A percentile compares a stretch with the other conserved stretches of the same genome.
These are phyloP conservation scores for Coleophoma crateriformis DNA, from an alignment of 2,329 filamentous ascomycete species.

Conservation along the genomic window DNA sequence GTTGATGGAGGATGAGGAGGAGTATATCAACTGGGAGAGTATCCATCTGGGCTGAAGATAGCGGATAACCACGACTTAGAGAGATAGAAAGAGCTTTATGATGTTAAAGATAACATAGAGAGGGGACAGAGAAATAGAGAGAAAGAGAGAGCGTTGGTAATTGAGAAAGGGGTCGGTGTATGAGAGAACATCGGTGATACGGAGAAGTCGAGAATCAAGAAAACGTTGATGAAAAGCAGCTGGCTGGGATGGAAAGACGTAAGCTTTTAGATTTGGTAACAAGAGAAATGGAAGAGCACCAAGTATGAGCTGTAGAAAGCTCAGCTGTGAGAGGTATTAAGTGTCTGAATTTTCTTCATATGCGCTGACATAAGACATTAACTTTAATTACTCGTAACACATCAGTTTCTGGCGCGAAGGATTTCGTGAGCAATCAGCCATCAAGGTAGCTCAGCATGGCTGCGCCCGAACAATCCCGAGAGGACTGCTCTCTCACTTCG, in stretches of 20 bases:
- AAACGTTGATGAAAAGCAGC: not conserved
- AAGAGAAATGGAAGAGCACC: too few relatives aligned
- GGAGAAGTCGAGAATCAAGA: not conserved
- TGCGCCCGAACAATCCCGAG: too few relatives aligned
- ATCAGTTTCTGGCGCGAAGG: not conserved
- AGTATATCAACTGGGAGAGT: constrained; percentile 13
- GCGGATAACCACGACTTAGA: too few relatives aligned
- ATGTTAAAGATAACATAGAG: too few relatives aligned
- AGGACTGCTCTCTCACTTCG: constrained; percentile 6
- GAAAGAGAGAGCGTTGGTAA: too few relatives aligned
- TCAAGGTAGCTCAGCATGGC: constrained; percentile 1
- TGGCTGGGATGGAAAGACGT: not conserved
- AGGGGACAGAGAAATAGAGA: too few relatives aligned
- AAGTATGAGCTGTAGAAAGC: too few relatives aligned
- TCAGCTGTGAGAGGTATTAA: too few relatives aligned
- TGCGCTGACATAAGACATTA: not conserved
- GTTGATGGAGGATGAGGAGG: constrained; percentile 8
- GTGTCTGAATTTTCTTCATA: too few relatives aligned
- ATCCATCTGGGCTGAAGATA: constrained; percentile 3
- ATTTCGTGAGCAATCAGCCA: not conserved
- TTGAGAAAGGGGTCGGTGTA: not conserved
- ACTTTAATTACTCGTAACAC: not conserved
- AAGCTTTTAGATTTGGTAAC: not conserved
- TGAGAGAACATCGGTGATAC: not conserved
- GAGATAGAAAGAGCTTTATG: too few relatives aligned